Evolutionary conservation across 768 basidiomycete species (phyloP).

Genomic region (Rhizopogon roseolus): DNA sequence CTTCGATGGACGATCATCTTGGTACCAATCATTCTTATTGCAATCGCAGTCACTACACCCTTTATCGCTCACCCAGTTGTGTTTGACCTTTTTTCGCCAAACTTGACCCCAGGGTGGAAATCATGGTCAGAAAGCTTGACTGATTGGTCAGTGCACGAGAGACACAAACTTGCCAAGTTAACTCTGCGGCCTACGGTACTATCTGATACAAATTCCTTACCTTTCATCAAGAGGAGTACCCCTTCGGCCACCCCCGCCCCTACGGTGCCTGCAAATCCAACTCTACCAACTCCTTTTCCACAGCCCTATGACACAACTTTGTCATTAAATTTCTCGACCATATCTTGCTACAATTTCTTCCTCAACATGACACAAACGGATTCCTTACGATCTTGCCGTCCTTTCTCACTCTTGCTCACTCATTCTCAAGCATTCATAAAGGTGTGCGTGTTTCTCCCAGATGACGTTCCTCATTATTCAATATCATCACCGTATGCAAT

Average conservation of each 20-base stretch:
- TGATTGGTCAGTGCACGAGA: constrained; percentile 39
- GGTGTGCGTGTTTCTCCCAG: constrained; percentile 43
- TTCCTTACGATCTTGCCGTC: constrained; percentile 69
- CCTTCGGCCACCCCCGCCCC: constrained; percentile 16
- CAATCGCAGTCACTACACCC: constrained; percentile 50
- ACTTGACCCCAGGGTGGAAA: constrained; percentile 24
- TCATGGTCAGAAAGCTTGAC: constrained; percentile 20
- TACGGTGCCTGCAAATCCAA: constrained; percentile 31
- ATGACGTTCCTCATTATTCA: neutral
- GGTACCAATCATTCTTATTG: constrained; percentile 50
- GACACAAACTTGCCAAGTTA: constrained; percentile 25
- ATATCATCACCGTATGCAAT: constrained; percentile 10
- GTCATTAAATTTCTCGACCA: constrained; percentile 60
- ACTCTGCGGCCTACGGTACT: constrained; percentile 1
- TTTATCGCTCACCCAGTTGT: constrained; percentile 44
- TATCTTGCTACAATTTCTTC: constrained; percentile 67
- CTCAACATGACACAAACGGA: constrained; percentile 61
- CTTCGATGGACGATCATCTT: constrained; percentile 47
- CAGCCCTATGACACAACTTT: constrained; percentile 67
- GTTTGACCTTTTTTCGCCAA: constrained; percentile 35
- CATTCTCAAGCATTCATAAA: constrained; percentile 49
- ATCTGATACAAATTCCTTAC: constrained; percentile 7
- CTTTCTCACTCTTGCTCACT: constrained; percentile 63
- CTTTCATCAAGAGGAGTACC: constrained; percentile 2
- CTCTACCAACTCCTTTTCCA: constrained; percentile 72